Conservation (phyloP, 768 basidiomycete genomes). For the Dictyophora rubrovolvata region DNA sequence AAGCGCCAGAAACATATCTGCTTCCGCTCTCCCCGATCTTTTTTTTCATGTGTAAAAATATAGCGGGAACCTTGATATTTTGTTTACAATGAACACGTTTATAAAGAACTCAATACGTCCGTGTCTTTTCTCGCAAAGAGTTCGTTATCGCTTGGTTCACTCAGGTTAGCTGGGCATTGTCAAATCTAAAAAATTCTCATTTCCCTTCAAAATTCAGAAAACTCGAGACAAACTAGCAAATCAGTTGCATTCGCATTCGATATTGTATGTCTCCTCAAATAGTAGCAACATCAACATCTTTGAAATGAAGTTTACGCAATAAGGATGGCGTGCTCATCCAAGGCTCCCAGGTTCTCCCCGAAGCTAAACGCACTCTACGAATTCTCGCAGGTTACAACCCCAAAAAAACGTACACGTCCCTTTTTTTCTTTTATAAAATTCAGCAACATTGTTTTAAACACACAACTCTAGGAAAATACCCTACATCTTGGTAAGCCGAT, state of each 20-base stretch:
- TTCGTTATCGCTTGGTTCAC: background rate
- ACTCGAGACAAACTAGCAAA: background rate
- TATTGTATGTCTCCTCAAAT: conserved; percentile 44
- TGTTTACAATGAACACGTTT: too few species aligned
- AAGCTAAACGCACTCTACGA: conserved; percentile 63
- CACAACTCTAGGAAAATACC: conserved; percentile 67
- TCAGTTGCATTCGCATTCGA: conserved; percentile 61
- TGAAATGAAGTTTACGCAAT: background rate
- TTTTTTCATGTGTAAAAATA: too few species aligned
- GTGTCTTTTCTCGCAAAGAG: background rate
- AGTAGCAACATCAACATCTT: background rate
- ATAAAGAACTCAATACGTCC: too few species aligned
- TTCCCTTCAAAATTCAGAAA: background rate
- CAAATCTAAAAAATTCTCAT: background rate
- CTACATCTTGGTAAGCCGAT: conserved; percentile 53
- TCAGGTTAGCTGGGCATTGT: background rate
- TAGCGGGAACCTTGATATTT: too few species aligned
- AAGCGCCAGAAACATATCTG: too few species aligned
- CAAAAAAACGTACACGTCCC: conserved; percentile 51
- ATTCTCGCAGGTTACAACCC: conserved; percentile 74
- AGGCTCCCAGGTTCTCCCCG: conserved; percentile 62
- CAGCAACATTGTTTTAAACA: too few species aligned
- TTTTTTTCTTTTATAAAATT: too few species aligned
- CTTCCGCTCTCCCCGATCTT: too few species aligned
- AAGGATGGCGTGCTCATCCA: conserved; percentile 91